A percentile compares a stretch with the other conserved stretches of the same genome.
These are phyloP conservation scores for Phytophthora sp. DNA, from an alignment of 352 stramenopile genomes.

Conservation along the genomic window DNA sequence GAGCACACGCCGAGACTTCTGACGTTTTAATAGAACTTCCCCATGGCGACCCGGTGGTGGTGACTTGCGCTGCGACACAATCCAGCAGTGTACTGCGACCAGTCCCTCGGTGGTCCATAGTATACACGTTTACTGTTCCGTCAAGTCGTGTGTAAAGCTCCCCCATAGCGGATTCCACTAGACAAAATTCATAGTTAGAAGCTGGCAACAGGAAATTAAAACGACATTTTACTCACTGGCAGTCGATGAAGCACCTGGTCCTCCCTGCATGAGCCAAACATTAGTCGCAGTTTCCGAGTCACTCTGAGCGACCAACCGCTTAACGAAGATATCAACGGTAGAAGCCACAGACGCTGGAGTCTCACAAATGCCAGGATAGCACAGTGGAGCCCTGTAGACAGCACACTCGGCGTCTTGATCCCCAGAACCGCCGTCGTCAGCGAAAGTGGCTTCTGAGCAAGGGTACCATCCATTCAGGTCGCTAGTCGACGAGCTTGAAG, in stretches of 20 bases:
- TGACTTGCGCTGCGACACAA: constrained; percentile 47
- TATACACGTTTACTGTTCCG: constrained; percentile 57
- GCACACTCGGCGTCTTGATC: constrained; percentile 40
- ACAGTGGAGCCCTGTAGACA: constrained; percentile 41
- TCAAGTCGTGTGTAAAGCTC: constrained; percentile 33
- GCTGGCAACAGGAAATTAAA: too few species aligned
- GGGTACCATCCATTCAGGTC: constrained; percentile 43
- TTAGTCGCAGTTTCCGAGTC: constrained; percentile 33
- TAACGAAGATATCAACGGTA: constrained; percentile 52
- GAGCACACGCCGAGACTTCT: constrained; percentile 44
- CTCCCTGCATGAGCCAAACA: constrained; percentile 57
- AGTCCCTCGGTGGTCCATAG: constrained; percentile 61
- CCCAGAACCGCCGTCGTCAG: constrained; percentile 17
- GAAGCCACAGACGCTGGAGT: constrained; percentile 2
- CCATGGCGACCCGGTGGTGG: constrained; percentile 40
- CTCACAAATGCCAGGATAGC: constrained; percentile 40
- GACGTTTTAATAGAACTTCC: constrained; percentile 29
- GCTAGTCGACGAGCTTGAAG: not conserved
- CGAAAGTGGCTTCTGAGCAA: constrained; percentile 39
- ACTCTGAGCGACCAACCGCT: constrained; percentile 35
- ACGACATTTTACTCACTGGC: constrained; percentile 43
- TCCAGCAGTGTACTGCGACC: constrained; percentile 48
- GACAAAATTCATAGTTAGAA: too few species aligned
- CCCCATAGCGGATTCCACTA: constrained; percentile 52
- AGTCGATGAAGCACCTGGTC: constrained; percentile 43